Percentiles rank a stretch among this genome's conserved stretches.
Evolutionary conservation across 352 stramenopile genomes (phyloP).

Genomic region (Pythium scleroteichum): DNA sequence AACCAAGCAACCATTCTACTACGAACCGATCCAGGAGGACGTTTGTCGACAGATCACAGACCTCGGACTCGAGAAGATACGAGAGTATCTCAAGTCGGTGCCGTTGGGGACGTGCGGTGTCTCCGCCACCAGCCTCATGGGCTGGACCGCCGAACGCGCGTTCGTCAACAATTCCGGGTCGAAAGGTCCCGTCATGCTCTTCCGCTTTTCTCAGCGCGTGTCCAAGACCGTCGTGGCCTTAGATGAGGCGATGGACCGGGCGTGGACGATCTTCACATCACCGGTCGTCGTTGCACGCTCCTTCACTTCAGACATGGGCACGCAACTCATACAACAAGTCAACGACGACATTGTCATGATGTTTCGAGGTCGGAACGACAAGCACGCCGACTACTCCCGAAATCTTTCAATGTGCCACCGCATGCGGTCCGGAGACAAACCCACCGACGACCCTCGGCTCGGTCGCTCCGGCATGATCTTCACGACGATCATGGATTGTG

Average conservation of each 20-base stretch:
- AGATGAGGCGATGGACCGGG: conserved; percentile 2
- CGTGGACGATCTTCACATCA: conserved; percentile 19
- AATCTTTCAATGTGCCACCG: conserved; percentile 17
- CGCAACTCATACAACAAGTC: conserved; percentile 16
- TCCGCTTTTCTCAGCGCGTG: conserved; percentile 14
- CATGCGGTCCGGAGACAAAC: conserved; percentile 7
- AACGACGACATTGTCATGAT: conserved; percentile 22
- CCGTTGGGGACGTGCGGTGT: neutral
- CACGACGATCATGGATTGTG: conserved; percentile 18
- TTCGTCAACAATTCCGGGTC: conserved; percentile 2
- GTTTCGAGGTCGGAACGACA: conserved; percentile 16
- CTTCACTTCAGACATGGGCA: neutral
- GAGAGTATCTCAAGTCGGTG: neutral
- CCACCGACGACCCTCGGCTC: neutral
- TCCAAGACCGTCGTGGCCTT: neutral
- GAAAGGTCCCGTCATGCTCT: conserved; percentile 11
- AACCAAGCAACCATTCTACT: conserved; percentile 28
- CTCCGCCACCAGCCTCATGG: neutral
- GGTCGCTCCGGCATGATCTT: conserved; percentile 1
- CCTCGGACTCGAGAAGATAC: conserved; percentile 8
- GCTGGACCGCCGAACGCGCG: conserved; percentile 11
- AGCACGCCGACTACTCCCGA: neutral
- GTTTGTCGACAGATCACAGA: conserved; percentile 8
- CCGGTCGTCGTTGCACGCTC: conserved; percentile 7
- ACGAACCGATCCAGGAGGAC: conserved; percentile 7